Evolutionary conservation across 805 yeast genomes (phyloP).

Genomic region (Candida maesae): DNA sequence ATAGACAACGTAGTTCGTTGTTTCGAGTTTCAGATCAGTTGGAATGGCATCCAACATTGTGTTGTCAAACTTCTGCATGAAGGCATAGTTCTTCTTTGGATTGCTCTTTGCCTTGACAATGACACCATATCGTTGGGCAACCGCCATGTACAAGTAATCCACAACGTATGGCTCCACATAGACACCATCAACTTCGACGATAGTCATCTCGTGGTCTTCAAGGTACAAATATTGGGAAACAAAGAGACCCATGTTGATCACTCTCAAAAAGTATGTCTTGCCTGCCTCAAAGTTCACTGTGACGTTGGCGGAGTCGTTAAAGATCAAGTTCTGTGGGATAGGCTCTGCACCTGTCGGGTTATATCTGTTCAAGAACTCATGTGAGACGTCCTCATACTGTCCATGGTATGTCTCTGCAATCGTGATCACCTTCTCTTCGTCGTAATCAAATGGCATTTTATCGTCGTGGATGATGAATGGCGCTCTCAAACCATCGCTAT

Average conservation of each 20-base stretch:
- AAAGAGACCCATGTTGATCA: slow-evolving; percentile 66
- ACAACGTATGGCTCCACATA: slow-evolving; percentile 56
- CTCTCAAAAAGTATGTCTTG: slow-evolving; percentile 60
- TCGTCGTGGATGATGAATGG: slow-evolving; percentile 60
- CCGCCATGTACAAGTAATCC: slow-evolving; percentile 58
- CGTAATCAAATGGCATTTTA: slow-evolving; percentile 50
- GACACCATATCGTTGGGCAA: slow-evolving; percentile 80
- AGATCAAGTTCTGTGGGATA: slow-evolving; percentile 60
- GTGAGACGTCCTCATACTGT: slow-evolving; percentile 42
- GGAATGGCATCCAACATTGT: slow-evolving; percentile 73
- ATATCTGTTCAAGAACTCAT: slow-evolving; percentile 53
- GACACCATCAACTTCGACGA: slow-evolving; percentile 75
- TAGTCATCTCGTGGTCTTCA: slow-evolving; percentile 67
- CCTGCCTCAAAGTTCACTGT: slow-evolving; percentile 53
- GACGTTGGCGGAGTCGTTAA: slow-evolving; percentile 60
- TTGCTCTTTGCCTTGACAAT: slow-evolving; percentile 52
- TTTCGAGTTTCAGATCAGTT: slow-evolving; percentile 46
- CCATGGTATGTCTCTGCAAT: slow-evolving; percentile 64
- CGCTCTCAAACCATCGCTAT: slow-evolving; percentile 75
- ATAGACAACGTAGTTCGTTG: slow-evolving; percentile 55
- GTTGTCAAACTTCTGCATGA: slow-evolving; percentile 59
- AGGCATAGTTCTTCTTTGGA: slow-evolving; percentile 47
- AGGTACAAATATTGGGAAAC: slow-evolving; percentile 67
- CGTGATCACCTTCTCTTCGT: slow-evolving; percentile 55
- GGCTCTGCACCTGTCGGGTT: slow-evolving; percentile 89